A percentile compares a stretch with the other conserved stretches of the same genome.
Conservation (phyloP, 2,329 filamentous ascomycete genomes). For the Whalleya microplaca region DNA sequence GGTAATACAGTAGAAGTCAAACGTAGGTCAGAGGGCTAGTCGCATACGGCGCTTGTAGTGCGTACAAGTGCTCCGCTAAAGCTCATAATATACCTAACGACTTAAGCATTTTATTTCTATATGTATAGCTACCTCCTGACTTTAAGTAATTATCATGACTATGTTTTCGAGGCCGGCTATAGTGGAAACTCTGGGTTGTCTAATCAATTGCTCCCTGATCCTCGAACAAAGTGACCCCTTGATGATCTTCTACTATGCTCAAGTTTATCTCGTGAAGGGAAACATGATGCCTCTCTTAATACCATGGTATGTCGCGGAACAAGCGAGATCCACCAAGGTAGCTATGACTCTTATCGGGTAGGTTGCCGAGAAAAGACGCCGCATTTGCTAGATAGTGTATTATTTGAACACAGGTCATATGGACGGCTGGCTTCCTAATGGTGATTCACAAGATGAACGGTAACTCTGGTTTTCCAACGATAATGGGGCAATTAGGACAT, state of each 20-base stretch:
- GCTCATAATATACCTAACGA: no score
- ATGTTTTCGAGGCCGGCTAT: constrained; percentile 36
- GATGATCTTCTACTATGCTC: constrained; percentile 48
- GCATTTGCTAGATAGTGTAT: constrained; percentile 37
- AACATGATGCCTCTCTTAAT: constrained; percentile 48
- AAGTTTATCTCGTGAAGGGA: constrained; percentile 46
- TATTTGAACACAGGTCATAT: constrained; percentile 42
- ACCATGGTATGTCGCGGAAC: constrained; percentile 46
- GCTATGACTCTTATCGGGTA: constrained; percentile 47
- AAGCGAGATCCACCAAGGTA: constrained; percentile 49
- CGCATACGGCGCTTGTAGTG: constrained; percentile 44
- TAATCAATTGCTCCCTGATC: constrained; percentile 38
- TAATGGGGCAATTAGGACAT: constrained; percentile 27
- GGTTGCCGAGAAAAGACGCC: constrained; percentile 48
- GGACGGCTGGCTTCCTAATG: constrained; percentile 35
- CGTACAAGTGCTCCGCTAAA: no score
- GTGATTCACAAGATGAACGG: constrained; percentile 42
- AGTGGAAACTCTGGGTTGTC: constrained; percentile 46
- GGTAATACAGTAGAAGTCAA: no score
- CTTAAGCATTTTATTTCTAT: no score
- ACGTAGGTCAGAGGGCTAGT: constrained; percentile 39
- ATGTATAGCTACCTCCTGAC: no score
- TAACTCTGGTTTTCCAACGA: constrained; percentile 36
- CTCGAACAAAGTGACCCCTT: constrained; percentile 42
- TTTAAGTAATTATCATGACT: no score